Evolutionary conservation across 1,284 basidiomycete species (phyloP).

Genomic region (Ganoderma lingzhi): DNA sequence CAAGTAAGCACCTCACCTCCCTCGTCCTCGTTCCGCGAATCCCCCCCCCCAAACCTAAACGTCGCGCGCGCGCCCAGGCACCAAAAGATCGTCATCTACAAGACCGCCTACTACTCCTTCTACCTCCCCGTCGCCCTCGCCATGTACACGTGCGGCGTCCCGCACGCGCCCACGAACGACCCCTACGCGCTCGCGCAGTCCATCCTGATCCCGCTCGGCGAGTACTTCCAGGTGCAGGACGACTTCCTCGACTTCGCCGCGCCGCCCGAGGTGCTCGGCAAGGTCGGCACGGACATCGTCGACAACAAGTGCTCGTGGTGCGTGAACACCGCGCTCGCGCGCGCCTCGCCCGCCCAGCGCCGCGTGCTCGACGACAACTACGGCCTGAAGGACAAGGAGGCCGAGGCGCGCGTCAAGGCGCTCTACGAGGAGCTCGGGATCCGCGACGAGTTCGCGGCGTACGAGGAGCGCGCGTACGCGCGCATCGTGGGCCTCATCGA

Average conservation of each 20-base stretch:
- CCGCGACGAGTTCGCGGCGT: constrained; percentile 72
- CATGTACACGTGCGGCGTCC: constrained; percentile 83
- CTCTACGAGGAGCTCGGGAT: constrained; percentile 82
- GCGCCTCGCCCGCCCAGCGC: constrained; percentile 64
- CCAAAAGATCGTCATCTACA: constrained; percentile 95
- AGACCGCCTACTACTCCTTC: constrained; percentile 99
- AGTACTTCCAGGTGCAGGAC: constrained; percentile 99
- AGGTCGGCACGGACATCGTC: constrained; percentile 97
- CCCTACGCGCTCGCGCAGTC: constrained; percentile 85
- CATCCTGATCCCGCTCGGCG: constrained; percentile 93
- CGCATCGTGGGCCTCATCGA: constrained; percentile 74
- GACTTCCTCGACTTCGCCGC: constrained; percentile 97
- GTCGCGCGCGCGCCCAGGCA: constrained; percentile 62
- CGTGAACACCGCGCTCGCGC: constrained; percentile 87
- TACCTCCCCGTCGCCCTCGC: constrained; percentile 98
- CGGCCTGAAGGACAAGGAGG: constrained; percentile 79
- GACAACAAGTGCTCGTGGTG: constrained; percentile 99
- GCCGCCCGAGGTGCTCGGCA: constrained; percentile 92
- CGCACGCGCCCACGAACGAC: constrained; percentile 50
- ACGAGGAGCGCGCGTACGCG: constrained; percentile 82
- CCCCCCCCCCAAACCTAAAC: not conserved
- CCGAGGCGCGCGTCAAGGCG: constrained; percentile 77
- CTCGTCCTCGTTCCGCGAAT: not conserved
- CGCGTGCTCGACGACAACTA: constrained; percentile 82
- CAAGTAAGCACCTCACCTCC: constrained; percentile 60